Percentiles rank a stretch among this genome's conserved stretches.
Conservation (phyloP, 108 stramenopile species). For the Stephanodiscus triporus region DNA sequence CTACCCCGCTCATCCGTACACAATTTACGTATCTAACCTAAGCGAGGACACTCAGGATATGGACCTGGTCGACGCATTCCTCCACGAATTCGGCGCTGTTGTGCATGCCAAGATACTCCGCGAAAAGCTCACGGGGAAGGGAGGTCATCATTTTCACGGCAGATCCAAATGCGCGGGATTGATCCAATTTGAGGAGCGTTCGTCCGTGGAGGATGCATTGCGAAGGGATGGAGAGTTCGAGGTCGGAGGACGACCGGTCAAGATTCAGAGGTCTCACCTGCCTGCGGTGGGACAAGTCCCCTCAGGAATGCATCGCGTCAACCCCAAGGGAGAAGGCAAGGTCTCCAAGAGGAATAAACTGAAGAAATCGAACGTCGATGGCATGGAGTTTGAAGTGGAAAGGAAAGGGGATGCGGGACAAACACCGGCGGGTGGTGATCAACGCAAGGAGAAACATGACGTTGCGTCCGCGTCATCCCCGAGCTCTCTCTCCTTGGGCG, state of each 20-base stretch:
- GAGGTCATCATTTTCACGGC: conserved; percentile 51
- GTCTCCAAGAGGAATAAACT: conserved; percentile 61
- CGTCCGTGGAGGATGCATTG: conserved; percentile 80
- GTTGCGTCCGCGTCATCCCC: conserved; percentile 17
- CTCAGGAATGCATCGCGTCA: conserved; percentile 82
- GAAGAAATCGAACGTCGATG: conserved; percentile 32
- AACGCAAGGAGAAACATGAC: not conserved
- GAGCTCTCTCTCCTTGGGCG: conserved; percentile 33
- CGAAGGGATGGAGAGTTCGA: conserved; percentile 65
- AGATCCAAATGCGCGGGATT: conserved; percentile 84
- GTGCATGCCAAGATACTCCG: conserved; percentile 86
- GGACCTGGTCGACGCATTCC: conserved; percentile 85
- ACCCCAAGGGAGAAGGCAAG: conserved; percentile 79
- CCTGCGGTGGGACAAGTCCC: conserved; percentile 80
- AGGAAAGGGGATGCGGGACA: conserved; percentile 2
- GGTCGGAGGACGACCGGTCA: conserved; percentile 65
- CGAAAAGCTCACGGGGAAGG: conserved; percentile 64
- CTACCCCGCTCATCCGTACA: conserved; percentile 90
- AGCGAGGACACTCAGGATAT: conserved; percentile 72
- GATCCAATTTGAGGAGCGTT: conserved; percentile 86
- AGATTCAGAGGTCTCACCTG: conserved; percentile 76
- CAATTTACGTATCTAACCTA: conserved; percentile 81
- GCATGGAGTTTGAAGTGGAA: conserved; percentile 19
- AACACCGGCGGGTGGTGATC: not conserved
- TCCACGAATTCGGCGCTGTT: conserved; percentile 65